A percentile compares a stretch with the other conserved stretches of the same genome.
Conservation (phyloP, 352 stramenopile genomes). For the Pythium chondricola region DNA sequence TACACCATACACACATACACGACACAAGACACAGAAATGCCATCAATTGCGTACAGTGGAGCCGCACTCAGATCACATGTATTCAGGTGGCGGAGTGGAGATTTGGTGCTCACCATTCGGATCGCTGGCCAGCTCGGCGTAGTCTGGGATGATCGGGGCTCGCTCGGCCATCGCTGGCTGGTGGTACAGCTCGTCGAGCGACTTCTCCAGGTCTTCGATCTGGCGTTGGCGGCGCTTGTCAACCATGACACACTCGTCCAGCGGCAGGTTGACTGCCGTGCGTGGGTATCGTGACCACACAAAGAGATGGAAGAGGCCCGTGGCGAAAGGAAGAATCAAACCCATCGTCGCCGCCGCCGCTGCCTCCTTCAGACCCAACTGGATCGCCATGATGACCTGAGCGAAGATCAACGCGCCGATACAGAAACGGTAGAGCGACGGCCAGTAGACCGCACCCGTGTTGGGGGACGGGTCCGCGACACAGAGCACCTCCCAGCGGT, state of each 20-base stretch:
- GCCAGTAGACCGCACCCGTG: slow-evolving; percentile 63
- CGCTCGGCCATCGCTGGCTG: slow-evolving; percentile 61
- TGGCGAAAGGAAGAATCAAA: slow-evolving; percentile 64
- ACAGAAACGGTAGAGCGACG: slow-evolving; percentile 77
- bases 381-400: slow-evolving; percentile 69
- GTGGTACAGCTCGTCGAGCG: slow-evolving; percentile 62
- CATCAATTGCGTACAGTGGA: neutral
- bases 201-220: slow-evolving; percentile 43
- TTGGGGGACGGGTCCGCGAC: slow-evolving; percentile 67
- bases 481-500: slow-evolving; percentile 66
- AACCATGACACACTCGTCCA: slow-evolving; percentile 70
- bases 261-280: slow-evolving; percentile 56
- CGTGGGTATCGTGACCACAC: slow-evolving; percentile 61
- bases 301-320: slow-evolving; percentile 64
- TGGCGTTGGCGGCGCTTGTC: slow-evolving; percentile 53
- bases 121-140: slow-evolving; percentile 62
- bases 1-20: neutral
- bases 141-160: slow-evolving; percentile 64
- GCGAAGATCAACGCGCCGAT: slow-evolving; percentile 71
- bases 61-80: too few relatives aligned
- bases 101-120: slow-evolving; percentile 55
- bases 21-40: neutral
- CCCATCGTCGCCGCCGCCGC: slow-evolving; percentile 47
- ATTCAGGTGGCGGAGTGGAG: slow-evolving; percentile 55
- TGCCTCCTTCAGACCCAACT: slow-evolving; percentile 72